Evolutionary conservation across 306 rosid genomes (phyloP).

Genomic region (Lathyrus oleraceus): DNA sequence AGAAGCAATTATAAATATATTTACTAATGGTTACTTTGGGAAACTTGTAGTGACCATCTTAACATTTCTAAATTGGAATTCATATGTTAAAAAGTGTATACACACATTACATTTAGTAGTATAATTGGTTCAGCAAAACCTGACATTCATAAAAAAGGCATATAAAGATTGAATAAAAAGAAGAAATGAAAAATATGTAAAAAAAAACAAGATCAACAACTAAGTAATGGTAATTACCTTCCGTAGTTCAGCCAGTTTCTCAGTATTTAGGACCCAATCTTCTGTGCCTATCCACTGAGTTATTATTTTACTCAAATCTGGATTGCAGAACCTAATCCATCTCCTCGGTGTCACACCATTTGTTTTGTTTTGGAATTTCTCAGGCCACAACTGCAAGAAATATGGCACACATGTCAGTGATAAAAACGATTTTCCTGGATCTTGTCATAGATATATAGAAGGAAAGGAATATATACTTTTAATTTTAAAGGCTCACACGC

Average conservation of each 20-base stretch:
- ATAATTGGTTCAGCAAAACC: constrained; percentile 12
- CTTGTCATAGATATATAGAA: constrained; percentile 23
- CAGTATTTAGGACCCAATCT: constrained; percentile 87
- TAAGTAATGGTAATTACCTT: constrained; percentile 51
- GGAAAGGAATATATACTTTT: constrained; percentile 3
- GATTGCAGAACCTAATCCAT: constrained; percentile 97
- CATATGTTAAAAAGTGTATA: constrained; percentile 7
- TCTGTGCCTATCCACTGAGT: constrained; percentile 80
- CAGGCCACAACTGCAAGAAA: constrained; percentile 88
- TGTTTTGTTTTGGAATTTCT: constrained; percentile 95
- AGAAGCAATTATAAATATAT: constrained; percentile 18
- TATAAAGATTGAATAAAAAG: neutral
- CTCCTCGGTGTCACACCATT: constrained; percentile 99
- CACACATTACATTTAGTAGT: constrained; percentile 19
- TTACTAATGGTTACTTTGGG: neutral
- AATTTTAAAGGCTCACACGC: neutral
- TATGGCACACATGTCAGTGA: constrained; percentile 29
- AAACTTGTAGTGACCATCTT: neutral
- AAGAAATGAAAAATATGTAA: neutral
- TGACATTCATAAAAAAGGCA: neutral
- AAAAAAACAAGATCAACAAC: constrained; percentile 27
- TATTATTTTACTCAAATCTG: constrained; percentile 72
- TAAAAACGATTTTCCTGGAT: constrained; percentile 22
- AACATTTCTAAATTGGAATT: constrained; percentile 18
- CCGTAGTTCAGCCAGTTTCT: constrained; percentile 72